These are phyloP conservation scores for Penstemon newberryi DNA, from an alignment of 257 asterid genomes.

Conservation along the genomic window DNA sequence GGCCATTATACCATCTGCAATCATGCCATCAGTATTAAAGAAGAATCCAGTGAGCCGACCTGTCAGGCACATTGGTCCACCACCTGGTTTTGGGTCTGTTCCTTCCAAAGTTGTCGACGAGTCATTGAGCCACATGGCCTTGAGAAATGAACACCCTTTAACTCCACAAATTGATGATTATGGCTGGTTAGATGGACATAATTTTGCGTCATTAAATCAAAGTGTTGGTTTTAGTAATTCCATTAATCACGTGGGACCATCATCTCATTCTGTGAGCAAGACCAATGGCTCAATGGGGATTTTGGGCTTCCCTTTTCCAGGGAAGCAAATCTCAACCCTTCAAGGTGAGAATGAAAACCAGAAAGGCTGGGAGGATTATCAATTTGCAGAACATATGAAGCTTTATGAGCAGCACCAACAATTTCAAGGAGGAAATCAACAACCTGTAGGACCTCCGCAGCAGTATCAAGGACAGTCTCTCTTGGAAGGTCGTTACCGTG, in stretches of 20 bases:
- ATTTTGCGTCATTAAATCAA: conserved; percentile 52
- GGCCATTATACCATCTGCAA: conserved; percentile 45
- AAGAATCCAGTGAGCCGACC: conserved; percentile 91
- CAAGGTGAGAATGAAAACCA: conserved; percentile 52
- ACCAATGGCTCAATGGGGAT: conserved; percentile 49
- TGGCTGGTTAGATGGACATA: conserved; percentile 90
- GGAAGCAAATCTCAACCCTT: conserved; percentile 54
- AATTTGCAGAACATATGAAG: conserved; percentile 50
- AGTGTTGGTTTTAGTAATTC: conserved; percentile 50
- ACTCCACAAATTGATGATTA: conserved; percentile 67
- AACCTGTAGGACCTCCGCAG: conserved; percentile 50
- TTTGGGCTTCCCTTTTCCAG: conserved; percentile 70
- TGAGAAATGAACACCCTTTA: conserved; percentile 40
- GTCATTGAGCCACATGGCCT: conserved; percentile 37
- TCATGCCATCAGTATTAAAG: conserved; percentile 58
- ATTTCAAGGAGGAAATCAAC: conserved; percentile 58
- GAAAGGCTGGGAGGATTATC: conserved; percentile 54
- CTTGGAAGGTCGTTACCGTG: conserved; percentile 69
- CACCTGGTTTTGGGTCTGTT: conserved; percentile 92
- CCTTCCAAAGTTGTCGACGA: conserved; percentile 69
- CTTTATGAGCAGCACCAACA: conserved; percentile 60
- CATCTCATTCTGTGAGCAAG: conserved; percentile 39
- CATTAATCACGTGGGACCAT: conserved; percentile 41
- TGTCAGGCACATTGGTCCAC: conserved; percentile 86
- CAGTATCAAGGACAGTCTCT: conserved; percentile 77